Percentiles rank a stretch among this genome's conserved stretches.
Conservation (phyloP, 495 filamentous ascomycete genomes). For the Saxophila tyrrhenica region DNA sequence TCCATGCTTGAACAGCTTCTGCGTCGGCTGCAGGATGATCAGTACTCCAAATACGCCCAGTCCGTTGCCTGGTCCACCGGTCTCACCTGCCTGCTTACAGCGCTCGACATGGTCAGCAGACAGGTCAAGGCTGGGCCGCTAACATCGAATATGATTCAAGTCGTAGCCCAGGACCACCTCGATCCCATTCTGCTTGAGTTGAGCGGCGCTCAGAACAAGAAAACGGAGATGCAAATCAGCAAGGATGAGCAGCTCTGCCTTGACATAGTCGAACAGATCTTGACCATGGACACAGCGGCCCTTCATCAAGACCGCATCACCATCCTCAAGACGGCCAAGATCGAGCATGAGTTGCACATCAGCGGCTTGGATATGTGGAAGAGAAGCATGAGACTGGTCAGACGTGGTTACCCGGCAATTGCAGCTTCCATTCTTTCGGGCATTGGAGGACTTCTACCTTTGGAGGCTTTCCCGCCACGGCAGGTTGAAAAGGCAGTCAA, state of each 20-base stretch:
- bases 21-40: constrained; percentile 46
- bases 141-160: constrained; percentile 9
- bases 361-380: constrained; percentile 66
- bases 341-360: constrained; percentile 56
- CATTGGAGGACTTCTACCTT: constrained; percentile 51
- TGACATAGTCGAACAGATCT: constrained; percentile 55
- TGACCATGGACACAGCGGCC: constrained; percentile 65
- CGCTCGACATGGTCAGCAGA: constrained; percentile 1
- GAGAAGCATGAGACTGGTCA: constrained; percentile 55
- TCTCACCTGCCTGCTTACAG: constrained; percentile 32
- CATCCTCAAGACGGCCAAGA: constrained; percentile 42
- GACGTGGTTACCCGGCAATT: constrained; percentile 49
- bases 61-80: constrained; percentile 36
- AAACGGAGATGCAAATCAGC: constrained; percentile 18
- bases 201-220: constrained; percentile 17
- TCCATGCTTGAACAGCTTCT: constrained; percentile 59
- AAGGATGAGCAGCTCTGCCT: constrained; percentile 29
- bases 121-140: constrained; percentile 4
- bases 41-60: constrained; percentile 20
- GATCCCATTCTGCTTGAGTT: constrained; percentile 9
- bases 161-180: constrained; percentile 11
- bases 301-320: constrained; percentile 60
- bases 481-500: constrained; percentile 37
- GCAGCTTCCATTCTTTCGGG: constrained; percentile 63
- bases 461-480: constrained; percentile 57